These are phyloP conservation scores for Phalaenopsis equestris DNA, from an alignment of 106 monocot species.

Conservation along the genomic window DNA sequence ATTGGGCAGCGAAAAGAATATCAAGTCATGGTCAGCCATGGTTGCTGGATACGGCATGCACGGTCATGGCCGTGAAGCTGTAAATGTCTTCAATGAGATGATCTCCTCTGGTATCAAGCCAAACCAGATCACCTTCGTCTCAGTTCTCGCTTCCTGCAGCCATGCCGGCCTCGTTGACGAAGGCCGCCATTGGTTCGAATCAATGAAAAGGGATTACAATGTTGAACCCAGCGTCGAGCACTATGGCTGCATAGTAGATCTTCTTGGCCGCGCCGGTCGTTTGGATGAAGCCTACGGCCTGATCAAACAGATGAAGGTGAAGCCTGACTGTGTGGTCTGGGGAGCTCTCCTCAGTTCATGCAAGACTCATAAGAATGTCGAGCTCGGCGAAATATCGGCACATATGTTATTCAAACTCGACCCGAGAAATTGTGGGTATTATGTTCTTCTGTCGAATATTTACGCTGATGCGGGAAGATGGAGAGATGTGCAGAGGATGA, in stretches of 20 bases:
- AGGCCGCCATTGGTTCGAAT: conserved; percentile 54
- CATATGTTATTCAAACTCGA: conserved; percentile 64
- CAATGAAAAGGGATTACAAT: conserved; percentile 45
- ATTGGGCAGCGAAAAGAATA: conserved; percentile 48
- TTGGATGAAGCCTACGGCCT: conserved; percentile 60
- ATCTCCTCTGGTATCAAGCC: conserved; percentile 41
- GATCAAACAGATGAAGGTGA: conserved; percentile 62
- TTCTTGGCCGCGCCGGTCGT: conserved; percentile 68
- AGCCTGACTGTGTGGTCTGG: conserved; percentile 74
- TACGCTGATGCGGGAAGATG: conserved; percentile 80
- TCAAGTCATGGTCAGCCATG: conserved; percentile 76
- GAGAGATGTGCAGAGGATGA: conserved; percentile 61
- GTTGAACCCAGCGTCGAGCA: conserved; percentile 86
- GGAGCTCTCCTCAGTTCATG: conserved; percentile 77
- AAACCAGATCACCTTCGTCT: conserved; percentile 68
- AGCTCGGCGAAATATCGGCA: conserved; percentile 69
- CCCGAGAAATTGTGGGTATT: conserved; percentile 66
- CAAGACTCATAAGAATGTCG: conserved; percentile 62
- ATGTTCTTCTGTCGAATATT: conserved; percentile 82
- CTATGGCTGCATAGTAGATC: conserved; percentile 85
- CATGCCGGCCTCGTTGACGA: conserved; percentile 70
- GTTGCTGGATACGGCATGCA: conserved; percentile 78
- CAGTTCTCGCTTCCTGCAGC: conserved; percentile 80
- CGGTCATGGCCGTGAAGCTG: conserved; percentile 60
- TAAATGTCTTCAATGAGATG: conserved; percentile 66